Base-by-base conservation (phyloP, 345 rosid species). In the Eutrema heterophyllum region DNA sequence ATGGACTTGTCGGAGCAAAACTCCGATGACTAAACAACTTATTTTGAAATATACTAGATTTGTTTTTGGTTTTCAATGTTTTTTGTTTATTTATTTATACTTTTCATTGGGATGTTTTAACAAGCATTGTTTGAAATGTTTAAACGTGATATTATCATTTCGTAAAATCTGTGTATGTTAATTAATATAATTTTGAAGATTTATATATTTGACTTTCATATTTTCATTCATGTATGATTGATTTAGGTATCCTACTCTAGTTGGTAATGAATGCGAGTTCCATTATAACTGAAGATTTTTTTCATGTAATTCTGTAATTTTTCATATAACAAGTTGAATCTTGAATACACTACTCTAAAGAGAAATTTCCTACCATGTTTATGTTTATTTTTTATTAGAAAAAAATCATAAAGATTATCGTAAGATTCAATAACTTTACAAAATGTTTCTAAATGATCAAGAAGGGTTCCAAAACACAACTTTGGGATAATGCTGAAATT, bases 1-100 rank as follows among this genome's bases (percentile, higher is more conserved):
- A 81, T 79, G 97, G 94, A 49, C 51, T 91, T 24, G 66, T 88
- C 14, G 84, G 71, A 32, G 93, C 84, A 6, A 87, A 84, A 73
- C 43, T 81, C 9, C 61, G 84, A 66, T 76, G 45, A 50, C 32
- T 29, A 51, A 14, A 35, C 24, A 59, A 21, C 43, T 54, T 53
- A n/a, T 13, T 16, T 5, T 71, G 33, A 33, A 56, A 53, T 15
- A 29, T 29, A 6, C 10, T 52, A 21, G 24, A 21, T 21, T 21
- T 21, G 24, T 21, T 21, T 21, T 21, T 21, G 24, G 24, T 21
- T 21, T 21, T 21, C 24, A 21, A 21, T 21, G 24, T 21, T 21
- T 21, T 21, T 21, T 21, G 24, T 21, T 21, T 21, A 21, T 21
- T 1, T 21, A 21, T 21, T 21, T 21, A 18, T 18, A 18, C 21